phyloP scores from a whole-genome alignment of 208 protist genomes.

The Crithidia bombi region DNA sequence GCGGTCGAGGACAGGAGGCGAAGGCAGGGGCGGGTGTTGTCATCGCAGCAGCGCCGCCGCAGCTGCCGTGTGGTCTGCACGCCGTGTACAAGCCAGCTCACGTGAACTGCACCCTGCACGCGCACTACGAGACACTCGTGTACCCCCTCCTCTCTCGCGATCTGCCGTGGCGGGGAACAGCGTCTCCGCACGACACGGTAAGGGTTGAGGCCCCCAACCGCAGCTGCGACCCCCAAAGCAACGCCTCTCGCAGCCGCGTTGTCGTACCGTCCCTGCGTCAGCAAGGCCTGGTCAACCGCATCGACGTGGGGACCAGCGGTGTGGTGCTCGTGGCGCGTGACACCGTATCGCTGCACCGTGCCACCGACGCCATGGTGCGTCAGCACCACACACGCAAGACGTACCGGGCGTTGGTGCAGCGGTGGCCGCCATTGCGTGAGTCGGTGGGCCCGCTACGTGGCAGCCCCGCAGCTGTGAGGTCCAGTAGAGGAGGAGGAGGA shows the following conservation, averaged over 20 bases:
- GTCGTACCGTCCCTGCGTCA: constrained; percentile 56
- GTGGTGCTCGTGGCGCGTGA: constrained; percentile 57
- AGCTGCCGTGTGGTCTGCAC: constrained; percentile 59
- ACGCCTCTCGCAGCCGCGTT: no score
- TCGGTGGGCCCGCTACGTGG: no score
- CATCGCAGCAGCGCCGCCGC: constrained; percentile 10
- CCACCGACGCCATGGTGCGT: constrained; percentile 41
- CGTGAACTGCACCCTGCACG: constrained; percentile 69
- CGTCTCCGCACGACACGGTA: background rate
- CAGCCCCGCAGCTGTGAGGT: background rate
- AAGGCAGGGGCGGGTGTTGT: background rate
- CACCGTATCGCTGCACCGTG: constrained; percentile 30
- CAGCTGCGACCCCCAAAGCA: no score
- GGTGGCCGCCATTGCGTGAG: constrained; percentile 42
- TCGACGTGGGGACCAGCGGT: constrained; percentile 83
- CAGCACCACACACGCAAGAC: constrained; percentile 53
- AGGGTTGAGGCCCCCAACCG: background rate
- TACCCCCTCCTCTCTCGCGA: constrained; percentile 33
- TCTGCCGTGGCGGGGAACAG: constrained; percentile 45
- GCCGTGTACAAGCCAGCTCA: constrained; percentile 74
- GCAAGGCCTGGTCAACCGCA: constrained; percentile 84
- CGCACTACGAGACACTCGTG: constrained; percentile 50
- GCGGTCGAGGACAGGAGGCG: background rate
- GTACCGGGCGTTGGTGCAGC: constrained; percentile 68
- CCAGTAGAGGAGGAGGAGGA: background rate